These are phyloP conservation scores for Amanita thiersii DNA, from an alignment of 768 basidiomycete genomes.

Conservation along the genomic window DNA sequence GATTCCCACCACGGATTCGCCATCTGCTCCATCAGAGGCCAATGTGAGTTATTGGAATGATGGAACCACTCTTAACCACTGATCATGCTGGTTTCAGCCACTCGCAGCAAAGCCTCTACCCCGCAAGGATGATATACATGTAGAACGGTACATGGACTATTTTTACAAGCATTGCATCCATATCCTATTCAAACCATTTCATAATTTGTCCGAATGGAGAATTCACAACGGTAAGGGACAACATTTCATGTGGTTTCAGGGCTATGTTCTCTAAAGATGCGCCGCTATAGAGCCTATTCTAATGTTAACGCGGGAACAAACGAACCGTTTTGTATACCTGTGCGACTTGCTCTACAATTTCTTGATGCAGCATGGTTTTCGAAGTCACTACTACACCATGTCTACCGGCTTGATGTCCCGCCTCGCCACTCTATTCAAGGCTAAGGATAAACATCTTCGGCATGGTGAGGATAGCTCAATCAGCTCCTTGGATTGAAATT, in stretches of 20 bases:
- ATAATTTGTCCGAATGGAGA: conserved; percentile 60
- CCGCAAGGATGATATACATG: conserved; percentile 78
- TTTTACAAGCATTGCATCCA: conserved; percentile 82
- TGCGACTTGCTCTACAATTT: conserved; percentile 90
- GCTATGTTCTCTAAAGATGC: neutral
- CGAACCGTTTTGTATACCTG: conserved; percentile 81
- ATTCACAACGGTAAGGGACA: conserved; percentile 23
- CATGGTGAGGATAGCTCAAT: conserved; percentile 53
- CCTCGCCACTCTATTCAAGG: conserved; percentile 69
- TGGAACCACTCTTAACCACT: conserved; percentile 7
- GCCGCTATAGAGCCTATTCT: conserved; percentile 38
- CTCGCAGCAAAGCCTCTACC: conserved; percentile 27
- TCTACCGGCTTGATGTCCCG: conserved; percentile 68
- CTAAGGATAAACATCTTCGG: conserved; percentile 86
- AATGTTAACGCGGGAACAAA: conserved; percentile 60
- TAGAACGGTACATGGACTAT: conserved; percentile 86
- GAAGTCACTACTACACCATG: conserved; percentile 85
- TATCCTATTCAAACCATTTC: conserved; percentile 76
- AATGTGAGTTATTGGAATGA: conserved; percentile 16
- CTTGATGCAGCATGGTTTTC: conserved; percentile 82
- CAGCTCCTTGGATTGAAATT: conserved; percentile 1
- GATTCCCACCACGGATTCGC: conserved; percentile 41
- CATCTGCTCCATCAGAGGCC: conserved; percentile 22
- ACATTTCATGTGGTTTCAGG: conserved; percentile 1
- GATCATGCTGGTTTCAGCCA: conserved; percentile 24